Evolutionary conservation across 805 yeast genomes (phyloP), one percentile per base, ranked within the genome.

Genomic region (Soucietia sequanensis): DNA sequence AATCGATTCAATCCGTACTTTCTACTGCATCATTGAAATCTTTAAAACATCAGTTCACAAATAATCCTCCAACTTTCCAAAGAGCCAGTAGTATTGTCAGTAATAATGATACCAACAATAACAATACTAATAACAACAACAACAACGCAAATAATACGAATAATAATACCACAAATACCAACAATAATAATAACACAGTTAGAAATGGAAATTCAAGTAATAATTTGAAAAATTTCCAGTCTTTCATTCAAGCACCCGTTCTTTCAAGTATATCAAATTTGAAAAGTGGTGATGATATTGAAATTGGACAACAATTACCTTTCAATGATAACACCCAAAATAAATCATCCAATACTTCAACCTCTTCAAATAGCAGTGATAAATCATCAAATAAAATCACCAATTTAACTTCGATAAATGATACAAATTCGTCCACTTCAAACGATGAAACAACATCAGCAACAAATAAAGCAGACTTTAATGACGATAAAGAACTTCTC

Each of bases 211-310:
- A 13, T 9, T 14, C 19, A 9, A 27, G 30, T 11, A 29, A 29
- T 12, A 38, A 46, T 28, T 29, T 53, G 27, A 50, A 62, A 44
- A 62, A 68, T 47, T 65, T 66, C 50, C 74, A 68, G 50, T 59
- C 68, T 15, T 67, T 63, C 38, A 68, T 68, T 35, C 74, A 68
- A 48, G 74, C 72, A 1, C 74, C 74, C 1, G 72, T 66, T 4
- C 49, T 68, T 29, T 62, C 68, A 25, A 54, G 63, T 37, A 60
- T 64, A 27, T 40, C 66, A 13, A 62, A 57, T 31, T 46, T 56
- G 27, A 61, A 55, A 24, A 39, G 37, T n/a, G 47, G 44, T 14
- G 63, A 63, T 29, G 63, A 64, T 21, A 43, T 57, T 5, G 64
- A 58, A 32, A 68, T 68, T n/a, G 74, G 74, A 16, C 61, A 62